Evolutionary conservation across 2,329 filamentous ascomycete species (phyloP).

Genomic region (Trichoderma oligosporum): DNA sequence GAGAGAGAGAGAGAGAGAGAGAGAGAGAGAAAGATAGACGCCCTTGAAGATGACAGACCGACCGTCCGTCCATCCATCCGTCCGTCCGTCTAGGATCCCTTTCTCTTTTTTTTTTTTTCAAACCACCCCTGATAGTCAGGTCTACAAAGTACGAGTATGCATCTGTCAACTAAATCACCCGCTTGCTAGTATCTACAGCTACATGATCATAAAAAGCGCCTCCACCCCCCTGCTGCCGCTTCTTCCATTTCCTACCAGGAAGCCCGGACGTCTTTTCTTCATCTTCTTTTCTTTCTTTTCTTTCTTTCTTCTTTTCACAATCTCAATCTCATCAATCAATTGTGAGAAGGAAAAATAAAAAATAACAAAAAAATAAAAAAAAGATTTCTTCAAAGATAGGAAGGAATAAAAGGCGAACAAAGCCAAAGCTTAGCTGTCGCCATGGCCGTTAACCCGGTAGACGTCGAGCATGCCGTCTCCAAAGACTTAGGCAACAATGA

Average conservation of each 20-base stretch:
- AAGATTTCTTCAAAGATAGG: too few relatives aligned
- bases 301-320: neutral
- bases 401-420: too few relatives aligned
- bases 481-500: slow-evolving; percentile 13
- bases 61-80: too few relatives aligned
- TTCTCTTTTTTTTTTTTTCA: neutral
- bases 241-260: slow-evolving; percentile 8
- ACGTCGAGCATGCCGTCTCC: slow-evolving; percentile 12
- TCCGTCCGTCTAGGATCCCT: neutral
- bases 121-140: neutral
- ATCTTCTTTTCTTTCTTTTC: neutral
- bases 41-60: neutral
- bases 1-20: neutral
- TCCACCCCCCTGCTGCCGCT: slow-evolving; percentile 10
- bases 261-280: neutral
- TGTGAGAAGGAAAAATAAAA: neutral
- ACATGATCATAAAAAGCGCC: slow-evolving; percentile 11
- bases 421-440: neutral
- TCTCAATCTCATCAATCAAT: neutral
- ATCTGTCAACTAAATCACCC: neutral
- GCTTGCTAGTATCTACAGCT: slow-evolving; percentile 3
- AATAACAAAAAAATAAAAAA: neutral
- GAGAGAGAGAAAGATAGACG: neutral
- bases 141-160: too few relatives aligned
- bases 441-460: slow-evolving; percentile 9